These are phyloP conservation scores for Penicillium paxilli DNA, from an alignment of 495 filamentous ascomycete species.

Conservation along the genomic window DNA sequence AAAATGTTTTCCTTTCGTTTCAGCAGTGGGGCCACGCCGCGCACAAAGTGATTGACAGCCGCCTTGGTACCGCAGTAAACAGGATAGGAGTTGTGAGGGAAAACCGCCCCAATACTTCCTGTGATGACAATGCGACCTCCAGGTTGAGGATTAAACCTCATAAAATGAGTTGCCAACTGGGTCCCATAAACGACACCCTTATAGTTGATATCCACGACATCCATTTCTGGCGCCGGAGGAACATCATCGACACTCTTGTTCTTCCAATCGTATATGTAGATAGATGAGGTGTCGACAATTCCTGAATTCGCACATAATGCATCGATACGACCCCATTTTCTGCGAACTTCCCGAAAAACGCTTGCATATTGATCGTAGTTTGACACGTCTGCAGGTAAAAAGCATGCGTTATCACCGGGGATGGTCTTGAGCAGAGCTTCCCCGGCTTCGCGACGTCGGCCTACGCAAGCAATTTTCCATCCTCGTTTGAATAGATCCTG, in stretches of 20 bases:
- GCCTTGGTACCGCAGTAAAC: constrained; percentile 33
- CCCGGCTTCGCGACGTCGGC: constrained; percentile 19
- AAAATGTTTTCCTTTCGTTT: constrained; percentile 30
- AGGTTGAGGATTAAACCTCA: constrained; percentile 28
- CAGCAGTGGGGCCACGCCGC: constrained; percentile 24
- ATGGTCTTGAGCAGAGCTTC: constrained; percentile 15
- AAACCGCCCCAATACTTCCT: constrained; percentile 24
- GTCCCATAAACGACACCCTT: constrained; percentile 31
- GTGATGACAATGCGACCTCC: constrained; percentile 30
- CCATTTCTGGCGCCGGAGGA: constrained; percentile 24
- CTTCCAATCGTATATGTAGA: constrained; percentile 22
- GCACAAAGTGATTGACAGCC: constrained; percentile 29
- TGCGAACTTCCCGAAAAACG: constrained; percentile 16
- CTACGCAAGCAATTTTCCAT: constrained; percentile 28
- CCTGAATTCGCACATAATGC: constrained; percentile 28
- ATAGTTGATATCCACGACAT: constrained; percentile 27
- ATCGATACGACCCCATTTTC: constrained; percentile 28
- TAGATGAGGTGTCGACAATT: constrained; percentile 25
- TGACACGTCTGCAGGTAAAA: constrained; percentile 26
- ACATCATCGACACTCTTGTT: constrained; percentile 21
- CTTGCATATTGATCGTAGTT: constrained; percentile 23
- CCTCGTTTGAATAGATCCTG: constrained; percentile 21
- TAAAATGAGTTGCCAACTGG: constrained; percentile 31
- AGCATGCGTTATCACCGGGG: constrained; percentile 12
- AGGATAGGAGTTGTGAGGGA: constrained; percentile 27